Base-by-base conservation (phyloP, 2,329 filamentous ascomycete genomes). In the Microsporum audouinii region DNA sequence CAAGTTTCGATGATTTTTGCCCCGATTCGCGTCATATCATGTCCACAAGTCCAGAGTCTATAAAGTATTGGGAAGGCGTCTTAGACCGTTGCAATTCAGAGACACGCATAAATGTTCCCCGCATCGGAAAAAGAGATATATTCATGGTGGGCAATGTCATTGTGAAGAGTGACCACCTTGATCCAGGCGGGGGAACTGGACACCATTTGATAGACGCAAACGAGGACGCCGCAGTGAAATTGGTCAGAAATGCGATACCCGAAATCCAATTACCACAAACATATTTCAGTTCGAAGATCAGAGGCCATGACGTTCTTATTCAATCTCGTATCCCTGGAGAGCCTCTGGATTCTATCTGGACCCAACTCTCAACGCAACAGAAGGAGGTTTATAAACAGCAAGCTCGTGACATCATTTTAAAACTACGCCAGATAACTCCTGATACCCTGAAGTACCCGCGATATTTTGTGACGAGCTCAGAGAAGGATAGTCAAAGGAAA, bases 281-380 rank as follows among this genome's bases (percentile, higher is more conserved):
- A 63, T 69, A 71, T 58, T 75, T 74, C n/a, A 58, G 68, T 59
- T 71, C 72, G 12, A 71, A 66, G 36, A 66, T 76, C 51, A 70
- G 72, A 31, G 72, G 69, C 47, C 74, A 71, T 58, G 75, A 76
- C 61, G 68, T 75, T 45, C 71, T 73, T 5, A 69, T 75, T 47
- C 73, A 75, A 64, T 73, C 73, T 12, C 68, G 74, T 49, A 72
- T 76, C 27, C 72, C 73, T 2, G 74, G 74, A 3, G 71, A 75
- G 56, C 71, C 73, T 12, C 65, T 76, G 70, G 71, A 71, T 66
- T 59, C 49, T 49, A 63, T 59, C 3, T 65, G 63, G 65, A 59
- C 62, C 27, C 71, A 74, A 59, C 69, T 76, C 27, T 68, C 66
- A 23, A n/a, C 61, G 6, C 66, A 68, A 17, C 69, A 76, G 61